Percentiles rank a stretch among this genome's conserved stretches.
phyloP scores from a whole-genome alignment of 257 asterid species.

The Buddleja alternifolia region DNA sequence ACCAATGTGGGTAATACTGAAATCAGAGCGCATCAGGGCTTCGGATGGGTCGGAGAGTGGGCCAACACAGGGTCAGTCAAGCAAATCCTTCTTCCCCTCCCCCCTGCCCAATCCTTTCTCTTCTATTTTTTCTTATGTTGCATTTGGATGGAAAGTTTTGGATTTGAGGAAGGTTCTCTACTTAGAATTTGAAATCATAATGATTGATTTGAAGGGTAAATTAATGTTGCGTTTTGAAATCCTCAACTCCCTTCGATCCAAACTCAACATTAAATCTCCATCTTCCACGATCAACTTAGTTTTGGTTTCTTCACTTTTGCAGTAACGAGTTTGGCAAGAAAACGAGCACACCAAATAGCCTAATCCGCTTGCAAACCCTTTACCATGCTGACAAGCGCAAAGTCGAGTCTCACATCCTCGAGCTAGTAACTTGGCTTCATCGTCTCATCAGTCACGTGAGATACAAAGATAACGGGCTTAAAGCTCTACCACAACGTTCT shows the following conservation, averaged over 20 bases:
- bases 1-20: conserved; percentile 29
- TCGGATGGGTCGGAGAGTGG: conserved; percentile 99
- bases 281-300: not conserved
- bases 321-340: conserved; percentile 85
- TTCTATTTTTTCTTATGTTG: not conserved
- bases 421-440: conserved; percentile 82
- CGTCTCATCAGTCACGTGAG: conserved; percentile 71
- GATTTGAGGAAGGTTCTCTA: too few relatives aligned
- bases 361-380: conserved; percentile 84
- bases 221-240: too few relatives aligned
- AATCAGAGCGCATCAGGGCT: conserved; percentile 96
- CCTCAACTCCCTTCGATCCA: too few relatives aligned
- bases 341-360: conserved; percentile 41
- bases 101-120: not conserved
- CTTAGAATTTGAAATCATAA: too few relatives aligned
- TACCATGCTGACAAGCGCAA: conserved; percentile 81
- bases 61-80: conserved; percentile 88
- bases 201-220: too few relatives aligned
- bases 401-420: conserved; percentile 76
- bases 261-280: not conserved
- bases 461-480: conserved; percentile 61
- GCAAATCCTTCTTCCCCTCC: not conserved
- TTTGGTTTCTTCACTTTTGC: conserved; percentile 26
- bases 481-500: conserved; percentile 56
- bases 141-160: too few relatives aligned